A percentile compares a stretch with the other conserved stretches of the same genome.
phyloP scores from a whole-genome alignment of 1,139 yeast genomes.

The Blastobotrys serpentis region DNA sequence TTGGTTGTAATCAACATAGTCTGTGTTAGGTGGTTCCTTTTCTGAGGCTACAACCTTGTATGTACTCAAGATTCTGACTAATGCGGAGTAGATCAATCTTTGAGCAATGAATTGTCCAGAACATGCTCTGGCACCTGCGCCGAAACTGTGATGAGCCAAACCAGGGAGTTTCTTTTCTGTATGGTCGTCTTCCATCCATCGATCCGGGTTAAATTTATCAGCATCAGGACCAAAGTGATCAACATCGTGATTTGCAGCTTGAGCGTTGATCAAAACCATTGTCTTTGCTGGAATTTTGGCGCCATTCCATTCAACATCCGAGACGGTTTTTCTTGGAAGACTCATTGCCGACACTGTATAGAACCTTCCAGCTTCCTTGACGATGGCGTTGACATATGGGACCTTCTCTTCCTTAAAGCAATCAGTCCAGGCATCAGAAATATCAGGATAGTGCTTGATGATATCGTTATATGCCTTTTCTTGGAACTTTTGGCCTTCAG shows the following conservation, averaged over 20 bases:
- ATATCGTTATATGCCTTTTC: conserved; percentile 43
- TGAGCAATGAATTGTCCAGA: conserved; percentile 59
- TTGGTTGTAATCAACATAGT: conserved; percentile 30
- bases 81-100: conserved; percentile 52
- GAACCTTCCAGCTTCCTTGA: conserved; percentile 59
- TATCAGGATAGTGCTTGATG: conserved; percentile 38
- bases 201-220: conserved; percentile 49
- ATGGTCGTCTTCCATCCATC: conserved; percentile 47
- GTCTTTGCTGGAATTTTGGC: conserved; percentile 54
- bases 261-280: conserved; percentile 61
- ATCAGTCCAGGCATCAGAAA: conserved; percentile 47
- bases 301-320: conserved; percentile 43
- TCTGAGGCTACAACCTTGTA: conserved; percentile 28
- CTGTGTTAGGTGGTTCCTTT: conserved; percentile 26
- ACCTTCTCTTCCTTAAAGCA: conserved; percentile 43
- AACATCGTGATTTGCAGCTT: conserved; percentile 66
- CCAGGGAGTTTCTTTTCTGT: conserved; percentile 28
- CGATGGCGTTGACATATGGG: conserved; percentile 53
- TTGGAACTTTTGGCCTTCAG: conserved; percentile 49
- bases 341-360: conserved; percentile 66
- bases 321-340: conserved; percentile 59
- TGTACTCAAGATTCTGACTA: conserved; percentile 38
- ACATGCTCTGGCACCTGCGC: conserved; percentile 65
- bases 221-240: conserved; percentile 46
- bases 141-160: conserved; percentile 54